Conservation (phyloP, 2,329 filamentous ascomycete species). For the Colletotrichum euphorbiae region DNA sequence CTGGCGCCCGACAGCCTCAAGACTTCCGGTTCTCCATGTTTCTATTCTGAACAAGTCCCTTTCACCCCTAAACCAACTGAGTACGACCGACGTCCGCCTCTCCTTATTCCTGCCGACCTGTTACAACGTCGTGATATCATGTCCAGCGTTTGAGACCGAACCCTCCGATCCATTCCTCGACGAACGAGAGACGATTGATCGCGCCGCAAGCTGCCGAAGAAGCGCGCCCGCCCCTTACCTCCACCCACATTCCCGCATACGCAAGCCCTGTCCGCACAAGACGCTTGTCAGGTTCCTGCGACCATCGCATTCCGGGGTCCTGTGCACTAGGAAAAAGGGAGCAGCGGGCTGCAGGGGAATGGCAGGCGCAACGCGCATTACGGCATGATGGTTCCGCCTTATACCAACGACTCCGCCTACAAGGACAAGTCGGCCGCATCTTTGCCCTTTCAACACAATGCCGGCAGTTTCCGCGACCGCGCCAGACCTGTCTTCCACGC, state of each 20-base stretch:
- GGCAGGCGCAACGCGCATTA: constrained; percentile 42
- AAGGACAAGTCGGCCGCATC: constrained; percentile 21
- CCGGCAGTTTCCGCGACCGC: constrained; percentile 40
- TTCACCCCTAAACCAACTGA: background rate
- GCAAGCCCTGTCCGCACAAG: constrained; percentile 20
- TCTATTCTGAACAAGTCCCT: background rate
- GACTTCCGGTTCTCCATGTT: background rate
- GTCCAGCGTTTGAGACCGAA: constrained; percentile 5
- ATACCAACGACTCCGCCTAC: constrained; percentile 48
- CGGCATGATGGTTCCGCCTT: constrained; percentile 50
- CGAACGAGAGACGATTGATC: constrained; percentile 22
- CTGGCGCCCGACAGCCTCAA: constrained; percentile 17
- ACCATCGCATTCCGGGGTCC: constrained; percentile 30
- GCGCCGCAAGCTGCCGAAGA: constrained; percentile 23
- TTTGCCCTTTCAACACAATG: constrained; percentile 38
- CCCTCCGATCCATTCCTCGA: constrained; percentile 17
- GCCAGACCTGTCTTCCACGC: constrained; percentile 25
- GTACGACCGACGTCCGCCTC: background rate
- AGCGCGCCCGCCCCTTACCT: background rate
- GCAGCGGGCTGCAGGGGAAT: constrained; percentile 42
- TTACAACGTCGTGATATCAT: constrained; percentile 1
- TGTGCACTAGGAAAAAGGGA: constrained; percentile 24
- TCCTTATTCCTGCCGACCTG: background rate
- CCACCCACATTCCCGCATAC: constrained; percentile 18
- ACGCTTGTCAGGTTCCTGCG: constrained; percentile 8